A percentile compares a stretch with the other conserved stretches of the same genome.
phyloP scores from a whole-genome alignment of 2,329 filamentous ascomycete genomes.

The Colletotrichum musicola region DNA sequence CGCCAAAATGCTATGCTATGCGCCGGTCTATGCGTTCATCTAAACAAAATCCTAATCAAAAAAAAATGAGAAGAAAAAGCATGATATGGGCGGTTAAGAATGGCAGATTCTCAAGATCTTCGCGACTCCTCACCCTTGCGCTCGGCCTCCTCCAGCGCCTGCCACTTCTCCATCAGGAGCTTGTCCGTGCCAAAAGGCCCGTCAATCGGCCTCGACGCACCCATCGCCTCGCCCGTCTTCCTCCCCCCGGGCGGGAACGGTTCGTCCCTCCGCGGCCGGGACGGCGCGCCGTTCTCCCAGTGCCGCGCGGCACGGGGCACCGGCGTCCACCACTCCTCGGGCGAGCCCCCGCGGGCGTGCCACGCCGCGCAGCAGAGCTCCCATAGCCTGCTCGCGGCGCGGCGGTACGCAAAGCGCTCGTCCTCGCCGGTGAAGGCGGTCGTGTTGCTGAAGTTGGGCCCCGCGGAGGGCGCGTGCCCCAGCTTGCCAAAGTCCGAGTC shows the following conservation, averaged over 20 bases:
- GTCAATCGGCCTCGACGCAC: conserved; percentile 47
- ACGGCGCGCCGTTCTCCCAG: conserved; percentile 68
- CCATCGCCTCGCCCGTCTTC: conserved; percentile 33
- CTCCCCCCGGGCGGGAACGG: neutral
- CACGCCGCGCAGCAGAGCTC: conserved; percentile 81
- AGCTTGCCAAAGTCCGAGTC: conserved; percentile 66
- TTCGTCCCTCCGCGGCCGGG: conserved; percentile 27
- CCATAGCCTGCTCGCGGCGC: conserved; percentile 83
- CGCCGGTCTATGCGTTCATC: conserved; percentile 17
- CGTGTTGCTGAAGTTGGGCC: conserved; percentile 76
- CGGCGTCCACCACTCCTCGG: conserved; percentile 70
- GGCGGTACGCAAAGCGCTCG: conserved; percentile 84
- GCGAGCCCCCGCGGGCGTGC: conserved; percentile 70
- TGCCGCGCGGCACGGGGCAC: conserved; percentile 72
- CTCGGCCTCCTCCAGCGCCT: conserved; percentile 47
- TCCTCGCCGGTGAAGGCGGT: conserved; percentile 82
- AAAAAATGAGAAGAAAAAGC: neutral
- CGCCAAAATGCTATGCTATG: conserved; percentile 36
- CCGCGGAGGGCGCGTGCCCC: conserved; percentile 37
- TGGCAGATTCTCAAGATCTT: neutral
- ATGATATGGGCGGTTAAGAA: too few species aligned
- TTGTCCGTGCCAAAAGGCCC: conserved; percentile 49
- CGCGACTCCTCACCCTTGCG: conserved; percentile 19
- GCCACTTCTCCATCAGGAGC: conserved; percentile 51
- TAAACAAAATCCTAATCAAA: neutral